Evolutionary conservation across 345 rosid species (phyloP), one percentile per base, ranked within the genome.

Genomic region (Microcos paniculata): DNA sequence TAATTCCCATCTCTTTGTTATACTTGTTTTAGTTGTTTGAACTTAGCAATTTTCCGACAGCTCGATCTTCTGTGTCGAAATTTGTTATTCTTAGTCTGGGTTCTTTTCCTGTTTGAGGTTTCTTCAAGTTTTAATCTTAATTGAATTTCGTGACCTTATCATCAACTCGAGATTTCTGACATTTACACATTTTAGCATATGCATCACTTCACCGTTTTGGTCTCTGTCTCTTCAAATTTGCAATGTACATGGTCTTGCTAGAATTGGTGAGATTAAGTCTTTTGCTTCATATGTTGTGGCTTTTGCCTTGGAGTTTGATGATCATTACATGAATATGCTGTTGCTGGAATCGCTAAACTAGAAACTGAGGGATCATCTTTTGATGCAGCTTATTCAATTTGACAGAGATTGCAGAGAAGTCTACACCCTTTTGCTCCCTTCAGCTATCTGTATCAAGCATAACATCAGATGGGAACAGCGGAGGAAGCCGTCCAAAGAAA

Each of bases 331-430:
- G 38, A 68, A 68, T 23, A 10, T 38, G 46, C 1, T 38, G 46
- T 3, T 59, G 1, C 10, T 15, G 38, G n/a, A 26, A 18, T 70
- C 55, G 57, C 59, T 58, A 15, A 73, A 71, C 64, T 78, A 62
- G 70, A 78, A 70, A 80, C 90, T 83, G 86, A 88, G 81, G 70
- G 78, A 28, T 58, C 84, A 79, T 67, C 77, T 80, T 76, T 80
- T 81, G 88, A 81, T 89, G 85, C 91, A 88, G 93, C 91, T 87
- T 84, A 80, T 90, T 86, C 74, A 83, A 80, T 89, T 88, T 87
- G 90, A 87, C 90, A 84, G 90, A 84, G 87, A 81, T 82, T 80
- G 88, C 84, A 84, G 87, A 82, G 80, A 59, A 80, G 53, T 56
- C 72, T 73, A 14, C 43, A 2, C 62, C 70, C 35, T 78, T 81